phyloP scores from a whole-genome alignment of 1,284 basidiomycete genomes.

The Athelia sp. region DNA sequence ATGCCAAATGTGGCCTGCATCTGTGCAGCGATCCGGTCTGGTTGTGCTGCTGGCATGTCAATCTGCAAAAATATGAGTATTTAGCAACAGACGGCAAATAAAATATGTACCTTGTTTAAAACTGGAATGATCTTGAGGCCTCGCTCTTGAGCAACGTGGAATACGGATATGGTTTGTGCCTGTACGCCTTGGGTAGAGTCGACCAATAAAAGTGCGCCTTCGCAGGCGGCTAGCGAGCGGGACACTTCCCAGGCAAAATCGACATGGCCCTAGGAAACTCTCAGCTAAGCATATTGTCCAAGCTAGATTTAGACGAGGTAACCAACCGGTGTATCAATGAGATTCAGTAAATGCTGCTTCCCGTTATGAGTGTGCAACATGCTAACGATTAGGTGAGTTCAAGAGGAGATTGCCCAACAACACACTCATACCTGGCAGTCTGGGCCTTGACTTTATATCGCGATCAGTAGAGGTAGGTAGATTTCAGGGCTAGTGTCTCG shows the following conservation, averaged over 20 bases:
- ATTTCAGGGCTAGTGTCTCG: constrained; percentile 17
- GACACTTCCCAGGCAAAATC: constrained; percentile 98
- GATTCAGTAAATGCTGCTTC: constrained; percentile 76
- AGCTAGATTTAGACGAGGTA: constrained; percentile 1
- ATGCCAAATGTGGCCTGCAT: constrained; percentile 81
- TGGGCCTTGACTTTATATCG: constrained; percentile 75
- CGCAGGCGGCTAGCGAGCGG: constrained; percentile 87
- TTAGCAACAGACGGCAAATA: constrained; percentile 2
- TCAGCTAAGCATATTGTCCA: neutral
- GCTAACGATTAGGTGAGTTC: constrained; percentile 30
- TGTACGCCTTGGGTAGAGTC: constrained; percentile 98
- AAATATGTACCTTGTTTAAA: constrained; percentile 78
- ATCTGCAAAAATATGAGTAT: constrained; percentile 44
- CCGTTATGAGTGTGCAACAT: constrained; percentile 68
- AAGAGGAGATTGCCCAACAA: neutral
- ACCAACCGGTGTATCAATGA: constrained; percentile 92
- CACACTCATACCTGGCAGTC: constrained; percentile 65
- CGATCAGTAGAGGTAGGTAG: constrained; percentile 6
- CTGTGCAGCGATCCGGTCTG: constrained; percentile 75
- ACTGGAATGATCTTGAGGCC: constrained; percentile 88
- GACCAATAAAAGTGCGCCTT: constrained; percentile 88
- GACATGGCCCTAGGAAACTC: constrained; percentile 73
- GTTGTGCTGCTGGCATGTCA: constrained; percentile 84
- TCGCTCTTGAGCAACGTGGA: constrained; percentile 81
- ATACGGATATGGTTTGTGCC: constrained; percentile 96